Conservation (phyloP, 352 stramenopile genomes). For the Pythium phragmitis region DNA sequence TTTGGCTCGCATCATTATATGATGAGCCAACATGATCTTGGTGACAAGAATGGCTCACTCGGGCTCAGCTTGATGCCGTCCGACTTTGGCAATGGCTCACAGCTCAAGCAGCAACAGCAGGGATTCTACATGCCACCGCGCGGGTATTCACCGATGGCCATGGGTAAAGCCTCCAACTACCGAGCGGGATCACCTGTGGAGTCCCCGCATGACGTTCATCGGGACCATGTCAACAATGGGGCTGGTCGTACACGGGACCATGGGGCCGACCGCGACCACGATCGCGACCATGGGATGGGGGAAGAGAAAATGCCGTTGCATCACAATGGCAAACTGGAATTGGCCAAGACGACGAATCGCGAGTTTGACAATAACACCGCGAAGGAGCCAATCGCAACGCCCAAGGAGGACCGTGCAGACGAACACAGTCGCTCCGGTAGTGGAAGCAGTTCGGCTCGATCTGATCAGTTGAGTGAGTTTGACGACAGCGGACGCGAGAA, state of each 20-base stretch:
- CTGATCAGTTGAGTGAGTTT: conserved; percentile 1
- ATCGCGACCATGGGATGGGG: background rate
- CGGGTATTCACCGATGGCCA: conserved; percentile 26
- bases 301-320: conserved; percentile 7
- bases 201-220: background rate
- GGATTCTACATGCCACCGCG: conserved; percentile 39
- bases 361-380: background rate
- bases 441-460: background rate
- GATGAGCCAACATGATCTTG: conserved; percentile 40
- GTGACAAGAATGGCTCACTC: conserved; percentile 57
- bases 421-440: background rate
- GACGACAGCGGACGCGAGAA: conserved; percentile 24
- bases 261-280: background rate
- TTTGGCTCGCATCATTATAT: conserved; percentile 46
- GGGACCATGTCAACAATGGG: background rate
- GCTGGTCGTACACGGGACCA: background rate
- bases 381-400: background rate
- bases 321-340: background rate
- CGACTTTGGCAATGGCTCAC: conserved; percentile 38
- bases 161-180: conserved; percentile 30
- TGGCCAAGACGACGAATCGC: background rate
- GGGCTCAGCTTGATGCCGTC: conserved; percentile 62
- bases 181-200: conserved; percentile 31
- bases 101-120: conserved; percentile 24
- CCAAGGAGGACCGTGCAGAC: background rate